Evolutionary conservation across 2,329 filamentous ascomycete species (phyloP).

Genomic region (Aspergillus novofumigatus): DNA sequence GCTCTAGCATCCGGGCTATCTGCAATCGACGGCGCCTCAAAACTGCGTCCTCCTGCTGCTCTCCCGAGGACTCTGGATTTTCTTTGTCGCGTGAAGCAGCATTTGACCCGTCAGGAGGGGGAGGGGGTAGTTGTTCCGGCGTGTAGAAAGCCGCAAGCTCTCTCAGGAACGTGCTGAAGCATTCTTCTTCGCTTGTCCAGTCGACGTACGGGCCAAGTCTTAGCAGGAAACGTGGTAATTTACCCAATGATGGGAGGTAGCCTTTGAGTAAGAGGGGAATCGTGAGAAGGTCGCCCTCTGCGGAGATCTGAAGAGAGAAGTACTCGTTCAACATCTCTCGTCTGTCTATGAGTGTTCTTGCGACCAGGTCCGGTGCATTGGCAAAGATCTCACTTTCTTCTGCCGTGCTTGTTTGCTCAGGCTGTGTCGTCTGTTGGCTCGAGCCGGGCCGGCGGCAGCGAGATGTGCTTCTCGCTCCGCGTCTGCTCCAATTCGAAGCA

Average conservation of each 20-base stretch:
- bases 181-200: conserved; percentile 79
- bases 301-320: conserved; percentile 79
- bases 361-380: conserved; percentile 62
- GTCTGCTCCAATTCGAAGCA: conserved; percentile 70
- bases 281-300: conserved; percentile 68
- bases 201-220: conserved; percentile 82
- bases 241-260: conserved; percentile 79
- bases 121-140: conserved; percentile 72
- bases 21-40: conserved; percentile 57
- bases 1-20: conserved; percentile 72
- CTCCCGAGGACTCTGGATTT: conserved; percentile 3
- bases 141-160: conserved; percentile 89
- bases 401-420: conserved; percentile 20
- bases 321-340: conserved; percentile 90
- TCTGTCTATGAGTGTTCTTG: conserved; percentile 65
- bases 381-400: conserved; percentile 58
- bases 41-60: conserved; percentile 45
- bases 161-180: conserved; percentile 78
- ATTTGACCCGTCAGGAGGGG: conserved; percentile 1
- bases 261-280: conserved; percentile 85
- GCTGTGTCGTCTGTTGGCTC: conserved; percentile 3
- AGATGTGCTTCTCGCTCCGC: conserved; percentile 56
- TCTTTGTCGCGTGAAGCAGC: conserved; percentile 1
- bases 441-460: neutral
- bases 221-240: conserved; percentile 83